Percentiles rank a stretch among this genome's conserved stretches.
Evolutionary conservation across 768 basidiomycete genomes (phyloP).

Genomic region (Russula sp.): DNA sequence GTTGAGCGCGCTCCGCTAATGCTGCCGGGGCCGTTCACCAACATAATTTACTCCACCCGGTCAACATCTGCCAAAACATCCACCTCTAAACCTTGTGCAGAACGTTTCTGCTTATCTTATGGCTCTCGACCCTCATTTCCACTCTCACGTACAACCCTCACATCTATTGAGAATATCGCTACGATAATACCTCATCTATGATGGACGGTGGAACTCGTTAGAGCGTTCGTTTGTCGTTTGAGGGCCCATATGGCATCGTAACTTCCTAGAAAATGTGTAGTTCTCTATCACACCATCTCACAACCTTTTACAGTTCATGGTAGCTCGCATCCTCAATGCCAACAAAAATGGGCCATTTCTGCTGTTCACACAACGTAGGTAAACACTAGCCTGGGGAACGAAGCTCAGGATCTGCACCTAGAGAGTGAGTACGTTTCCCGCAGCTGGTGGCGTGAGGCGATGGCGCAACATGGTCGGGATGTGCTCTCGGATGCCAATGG

Average conservation of each 20-base stretch:
- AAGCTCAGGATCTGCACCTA: conserved; percentile 40
- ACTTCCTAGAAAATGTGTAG: conserved; percentile 29
- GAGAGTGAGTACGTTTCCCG: conserved; percentile 93
- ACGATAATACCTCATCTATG: background rate
- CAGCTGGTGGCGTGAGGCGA: conserved; percentile 86
- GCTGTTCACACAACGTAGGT: background rate
- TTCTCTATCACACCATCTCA: conserved; percentile 62
- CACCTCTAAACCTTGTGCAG: conserved; percentile 22
- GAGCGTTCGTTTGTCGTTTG: background rate
- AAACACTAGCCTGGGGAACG: background rate
- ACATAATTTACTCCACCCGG: conserved; percentile 70
- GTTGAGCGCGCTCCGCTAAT: conserved; percentile 27
- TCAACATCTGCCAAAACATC: conserved; percentile 24
- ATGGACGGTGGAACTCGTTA: background rate
- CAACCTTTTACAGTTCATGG: conserved; percentile 61
- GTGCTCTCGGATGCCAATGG: conserved; percentile 62
- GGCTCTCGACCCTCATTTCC: conserved; percentile 15
- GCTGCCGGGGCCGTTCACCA: conserved; percentile 51
- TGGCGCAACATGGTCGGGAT: conserved; percentile 90
- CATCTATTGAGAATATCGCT: background rate
- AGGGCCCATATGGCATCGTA: conserved; percentile 3
- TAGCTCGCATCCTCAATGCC: conserved; percentile 65
- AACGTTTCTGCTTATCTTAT: background rate
- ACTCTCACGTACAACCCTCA: background rate
- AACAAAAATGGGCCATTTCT: conserved; percentile 80